These are phyloP conservation scores for Dacryopinax primogenitus DNA, from an alignment of 768 basidiomycete species.

Conservation along the genomic window DNA sequence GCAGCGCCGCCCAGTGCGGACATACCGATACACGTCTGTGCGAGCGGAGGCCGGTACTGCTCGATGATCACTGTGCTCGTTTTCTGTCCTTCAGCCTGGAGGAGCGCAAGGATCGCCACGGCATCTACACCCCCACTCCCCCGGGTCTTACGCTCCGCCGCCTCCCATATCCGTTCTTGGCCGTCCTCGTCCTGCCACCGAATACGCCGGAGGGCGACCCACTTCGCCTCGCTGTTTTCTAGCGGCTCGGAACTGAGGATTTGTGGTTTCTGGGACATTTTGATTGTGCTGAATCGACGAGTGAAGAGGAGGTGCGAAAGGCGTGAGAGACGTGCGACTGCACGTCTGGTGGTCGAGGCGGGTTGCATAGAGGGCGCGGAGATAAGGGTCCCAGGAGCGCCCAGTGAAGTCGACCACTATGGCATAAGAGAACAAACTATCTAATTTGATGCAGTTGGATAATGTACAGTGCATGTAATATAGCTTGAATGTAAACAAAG, in stretches of 20 bases:
- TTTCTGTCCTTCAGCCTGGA: conserved; percentile 57
- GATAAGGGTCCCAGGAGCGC: not conserved
- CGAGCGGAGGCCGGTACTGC: conserved; percentile 82
- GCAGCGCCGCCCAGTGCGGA: not conserved
- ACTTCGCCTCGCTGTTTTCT: conserved; percentile 35
- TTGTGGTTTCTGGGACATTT: not conserved
- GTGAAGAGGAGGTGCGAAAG: not conserved
- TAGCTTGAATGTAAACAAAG: not conserved
- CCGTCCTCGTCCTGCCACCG: conserved; percentile 69
- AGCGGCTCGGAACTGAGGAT: not conserved
- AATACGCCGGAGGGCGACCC: conserved; percentile 74
- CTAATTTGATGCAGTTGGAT: not conserved
- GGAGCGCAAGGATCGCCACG: conserved; percentile 70
- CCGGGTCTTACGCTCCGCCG: conserved; percentile 69
- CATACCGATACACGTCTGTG: conserved; percentile 58
- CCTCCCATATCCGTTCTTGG: conserved; percentile 76
- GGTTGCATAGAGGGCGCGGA: not conserved
- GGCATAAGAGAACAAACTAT: not conserved
- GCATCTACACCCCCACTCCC: conserved; percentile 70
- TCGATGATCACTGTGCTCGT: conserved; percentile 75
- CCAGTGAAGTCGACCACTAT: not conserved
- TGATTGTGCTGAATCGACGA: not conserved
- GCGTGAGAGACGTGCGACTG: not conserved
- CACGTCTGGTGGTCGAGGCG: not conserved
- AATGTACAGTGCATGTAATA: not conserved